Percentiles rank a stretch among this genome's conserved stretches.
Evolutionary conservation across 2,329 filamentous ascomycete genomes (phyloP).

Genomic region (Boeremia exigua): DNA sequence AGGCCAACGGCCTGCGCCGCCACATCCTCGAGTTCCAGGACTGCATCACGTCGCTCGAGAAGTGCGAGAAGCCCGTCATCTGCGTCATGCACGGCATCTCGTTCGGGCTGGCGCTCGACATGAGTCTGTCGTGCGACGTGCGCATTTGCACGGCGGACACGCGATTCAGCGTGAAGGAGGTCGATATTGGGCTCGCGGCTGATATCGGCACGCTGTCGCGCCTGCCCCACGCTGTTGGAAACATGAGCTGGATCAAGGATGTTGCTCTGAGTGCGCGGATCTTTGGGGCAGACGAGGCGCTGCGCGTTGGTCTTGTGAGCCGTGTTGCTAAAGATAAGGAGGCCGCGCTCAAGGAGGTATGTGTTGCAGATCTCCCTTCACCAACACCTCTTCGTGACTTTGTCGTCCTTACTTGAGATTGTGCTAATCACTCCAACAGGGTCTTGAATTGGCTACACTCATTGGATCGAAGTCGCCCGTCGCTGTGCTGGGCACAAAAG

Average conservation of each 20-base stretch:
- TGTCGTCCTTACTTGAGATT: background rate
- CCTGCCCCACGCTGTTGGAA: constrained; percentile 75
- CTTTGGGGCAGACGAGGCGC: constrained; percentile 72
- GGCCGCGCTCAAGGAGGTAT: constrained; percentile 44
- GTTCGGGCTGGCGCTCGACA: constrained; percentile 51
- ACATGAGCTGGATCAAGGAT: constrained; percentile 78
- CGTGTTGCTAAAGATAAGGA: constrained; percentile 67
- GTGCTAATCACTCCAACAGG: constrained; percentile 39
- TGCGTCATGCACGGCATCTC: constrained; percentile 44
- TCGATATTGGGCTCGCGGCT: constrained; percentile 80
- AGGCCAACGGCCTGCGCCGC: constrained; percentile 59
- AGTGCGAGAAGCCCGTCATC: constrained; percentile 76
- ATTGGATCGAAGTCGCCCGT: constrained; percentile 86
- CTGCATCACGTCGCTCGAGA: constrained; percentile 76
- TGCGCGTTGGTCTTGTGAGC: constrained; percentile 73
- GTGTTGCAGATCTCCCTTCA: background rate
- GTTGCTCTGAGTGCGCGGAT: constrained; percentile 73
- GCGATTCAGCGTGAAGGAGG: constrained; percentile 76
- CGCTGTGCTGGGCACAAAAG: constrained; percentile 86
- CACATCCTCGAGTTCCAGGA: constrained; percentile 82
- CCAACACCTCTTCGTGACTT: background rate
- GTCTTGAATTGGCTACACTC: constrained; percentile 65
- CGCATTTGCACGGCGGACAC: constrained; percentile 67
- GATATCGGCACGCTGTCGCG: constrained; percentile 70
- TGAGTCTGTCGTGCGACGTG: constrained; percentile 73